Base-by-base conservation (phyloP, 805 yeast genomes). In the Wickerhamiella hasegawae region DNA sequence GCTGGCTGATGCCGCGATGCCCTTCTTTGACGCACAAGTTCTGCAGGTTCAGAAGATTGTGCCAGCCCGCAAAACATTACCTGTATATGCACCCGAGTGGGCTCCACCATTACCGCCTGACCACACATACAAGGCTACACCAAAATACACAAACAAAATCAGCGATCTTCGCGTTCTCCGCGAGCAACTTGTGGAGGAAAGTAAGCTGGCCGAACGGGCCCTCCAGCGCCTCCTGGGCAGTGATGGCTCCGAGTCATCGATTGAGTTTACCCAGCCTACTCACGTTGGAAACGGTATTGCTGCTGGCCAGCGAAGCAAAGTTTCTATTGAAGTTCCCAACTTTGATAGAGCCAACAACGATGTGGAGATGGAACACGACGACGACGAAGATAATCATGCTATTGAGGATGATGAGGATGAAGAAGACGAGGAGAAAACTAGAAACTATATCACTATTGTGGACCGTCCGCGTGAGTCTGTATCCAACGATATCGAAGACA, bases 101-200 rank as follows among this genome's bases (percentile, higher is more conserved):
- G 59, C 87, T 45, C 98, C 98, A 0, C 72, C 73, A 10, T 63
- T 87, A 20, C 98, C 98, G 1, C 94, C 97, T 0, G 94, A 83
- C 48, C 92, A 85, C 55, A 87, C 97, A 0, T 87, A 78, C 52
- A 73, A 71, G 54, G 69, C 74, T 37, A 79, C 94, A 0, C 78
- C 94, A 0, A 65, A 66, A 42, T 84, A 62, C 51, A 65, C 74
- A 37, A 61, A 70, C 18, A 63, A 75, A 16, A 57, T 74, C 12
- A 68, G 74, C 1, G 87, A 82, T 48, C 81, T 85, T 40, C 71
- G 76, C 43, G 61, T 68, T 38, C 65, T 87, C 36, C 65, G 87
- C 42, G 70, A 78, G 37, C 69, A 70, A 46, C 61, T 85, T 34
- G 85, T 82, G 2, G 74, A 73, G 34, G 96, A 87, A 52, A 80